Evolutionary conservation across 2,329 filamentous ascomycete genomes (phyloP).

Genomic region (Chrysosporium keratinophilum): DNA sequence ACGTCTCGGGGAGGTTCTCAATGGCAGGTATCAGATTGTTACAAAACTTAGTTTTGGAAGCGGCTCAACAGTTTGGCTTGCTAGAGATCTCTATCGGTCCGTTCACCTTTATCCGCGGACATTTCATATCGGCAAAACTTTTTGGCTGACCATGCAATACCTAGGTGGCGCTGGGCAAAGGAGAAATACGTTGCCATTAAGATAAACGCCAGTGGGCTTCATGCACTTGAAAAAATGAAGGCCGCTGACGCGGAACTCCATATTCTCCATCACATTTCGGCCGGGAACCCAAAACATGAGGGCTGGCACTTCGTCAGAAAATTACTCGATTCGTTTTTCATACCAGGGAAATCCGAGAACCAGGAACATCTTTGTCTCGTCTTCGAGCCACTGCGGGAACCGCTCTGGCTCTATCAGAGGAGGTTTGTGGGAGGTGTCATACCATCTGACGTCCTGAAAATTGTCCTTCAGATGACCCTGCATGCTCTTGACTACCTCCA

Average conservation of each 20-base stretch:
- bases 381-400: conserved; percentile 30
- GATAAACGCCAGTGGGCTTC: conserved; percentile 21
- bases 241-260: conserved; percentile 22
- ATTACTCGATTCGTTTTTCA: conserved; percentile 25
- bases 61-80: conserved; percentile 18
- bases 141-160: conserved; percentile 3
- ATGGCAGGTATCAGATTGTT: conserved; percentile 14
- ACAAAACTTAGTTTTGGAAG: conserved; percentile 18
- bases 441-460: conserved; percentile 25
- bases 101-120: not conserved
- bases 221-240: conserved; percentile 11
- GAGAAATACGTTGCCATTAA: conserved; percentile 28
- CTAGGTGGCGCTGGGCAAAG: conserved; percentile 23
- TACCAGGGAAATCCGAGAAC: conserved; percentile 16
- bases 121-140: conserved; percentile 6
- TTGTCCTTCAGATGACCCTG: conserved; percentile 29
- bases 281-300: conserved; percentile 20
- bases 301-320: conserved; percentile 26
- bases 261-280: conserved; percentile 21
- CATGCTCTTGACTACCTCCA: conserved; percentile 37
- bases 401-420: conserved; percentile 25
- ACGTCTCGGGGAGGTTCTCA: conserved; percentile 3
- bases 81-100: conserved; percentile 11
- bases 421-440: conserved; percentile 22
- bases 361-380: conserved; percentile 28